Conservation (phyloP, 441 rosid species). For the Populus hybrid region DNA sequence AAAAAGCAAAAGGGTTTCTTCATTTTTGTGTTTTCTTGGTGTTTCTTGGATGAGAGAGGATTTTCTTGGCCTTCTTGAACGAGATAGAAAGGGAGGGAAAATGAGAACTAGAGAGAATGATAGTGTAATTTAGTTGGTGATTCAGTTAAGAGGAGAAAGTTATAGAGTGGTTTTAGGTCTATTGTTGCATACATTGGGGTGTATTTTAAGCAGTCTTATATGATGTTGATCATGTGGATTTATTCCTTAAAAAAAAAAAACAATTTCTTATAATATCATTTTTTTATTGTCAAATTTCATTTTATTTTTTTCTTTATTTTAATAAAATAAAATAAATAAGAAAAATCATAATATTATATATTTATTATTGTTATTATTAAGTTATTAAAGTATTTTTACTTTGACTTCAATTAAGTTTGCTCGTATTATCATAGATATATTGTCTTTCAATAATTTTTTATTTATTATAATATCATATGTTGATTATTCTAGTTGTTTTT, state of each 20-base stretch:
- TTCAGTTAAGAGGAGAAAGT: conserved; percentile 17
- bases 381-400: not conserved
- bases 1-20: conserved; percentile 22
- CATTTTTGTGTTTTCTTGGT: conserved; percentile 28
- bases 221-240: not conserved
- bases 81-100: not conserved
- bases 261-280: no score
- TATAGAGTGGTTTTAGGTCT: not conserved
- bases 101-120: not conserved
- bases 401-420: not conserved
- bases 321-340: no score
- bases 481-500: no score
- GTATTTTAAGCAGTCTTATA: not conserved
- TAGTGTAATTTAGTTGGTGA: not conserved
- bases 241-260: no score
- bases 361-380: no score
- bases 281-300: not conserved
- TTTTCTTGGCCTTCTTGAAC: not conserved
- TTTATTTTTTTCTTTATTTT: no score
- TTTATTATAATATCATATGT: no score
- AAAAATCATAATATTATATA: not conserved
- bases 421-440: not conserved
- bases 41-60: conserved; percentile 5
- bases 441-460: not conserved
- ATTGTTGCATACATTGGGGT: not conserved